phyloP scores from a whole-genome alignment of 2,329 filamentous ascomycete species.

The Clonostachys byssicola region DNA sequence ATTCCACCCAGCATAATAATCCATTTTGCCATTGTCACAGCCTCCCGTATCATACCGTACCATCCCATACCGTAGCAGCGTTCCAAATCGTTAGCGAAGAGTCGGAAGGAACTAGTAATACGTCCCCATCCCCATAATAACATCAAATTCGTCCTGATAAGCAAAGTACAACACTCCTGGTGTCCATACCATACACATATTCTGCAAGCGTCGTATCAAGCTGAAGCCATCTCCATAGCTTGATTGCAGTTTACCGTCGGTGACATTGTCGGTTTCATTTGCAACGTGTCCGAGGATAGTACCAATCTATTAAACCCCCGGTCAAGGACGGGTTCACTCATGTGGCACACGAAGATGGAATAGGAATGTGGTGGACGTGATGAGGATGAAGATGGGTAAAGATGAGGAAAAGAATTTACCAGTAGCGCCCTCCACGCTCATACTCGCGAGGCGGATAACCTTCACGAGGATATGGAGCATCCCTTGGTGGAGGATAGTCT shows the following conservation, averaged over 20 bases:
- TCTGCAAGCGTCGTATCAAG: neutral
- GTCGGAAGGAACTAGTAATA: no score
- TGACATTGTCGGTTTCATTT: no score
- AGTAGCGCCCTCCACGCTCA: conserved; percentile 44
- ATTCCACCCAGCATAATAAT: no score
- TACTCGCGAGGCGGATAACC: conserved; percentile 41
- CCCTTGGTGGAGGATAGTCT: conserved; percentile 39
- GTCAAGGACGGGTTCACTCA: conserved; percentile 23
- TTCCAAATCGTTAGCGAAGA: no score
- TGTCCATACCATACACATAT: conserved; percentile 1
- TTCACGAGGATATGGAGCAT: conserved; percentile 32
- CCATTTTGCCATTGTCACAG: neutral
- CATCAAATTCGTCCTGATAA: neutral
- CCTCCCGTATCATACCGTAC: neutral
- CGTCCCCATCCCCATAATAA: neutral
- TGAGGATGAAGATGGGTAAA: conserved; percentile 9
- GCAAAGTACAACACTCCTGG: neutral
- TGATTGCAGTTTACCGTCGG: no score
- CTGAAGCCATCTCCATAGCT: no score
- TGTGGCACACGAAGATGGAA: conserved; percentile 1
- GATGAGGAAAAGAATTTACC: conserved; percentile 30
- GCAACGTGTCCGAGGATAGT: conserved; percentile 3
- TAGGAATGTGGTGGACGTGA: neutral
- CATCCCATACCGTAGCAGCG: neutral
- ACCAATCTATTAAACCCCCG: conserved; percentile 23